phyloP scores from a whole-genome alignment of 495 filamentous ascomycete species.

The Aspergillus cavernicola region DNA sequence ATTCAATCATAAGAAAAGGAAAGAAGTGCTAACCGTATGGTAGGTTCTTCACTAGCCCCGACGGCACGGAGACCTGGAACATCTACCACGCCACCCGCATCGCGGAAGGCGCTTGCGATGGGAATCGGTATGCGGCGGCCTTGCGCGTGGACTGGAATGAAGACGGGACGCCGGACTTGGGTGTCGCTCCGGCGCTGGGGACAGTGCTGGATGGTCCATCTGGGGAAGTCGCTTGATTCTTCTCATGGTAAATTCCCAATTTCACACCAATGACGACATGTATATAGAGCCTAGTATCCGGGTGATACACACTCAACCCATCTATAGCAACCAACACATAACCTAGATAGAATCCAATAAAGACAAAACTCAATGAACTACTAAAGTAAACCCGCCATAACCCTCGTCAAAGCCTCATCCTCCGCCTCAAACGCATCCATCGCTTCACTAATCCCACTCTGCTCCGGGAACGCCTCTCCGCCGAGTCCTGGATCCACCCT shows the following conservation, averaged over 20 bases:
- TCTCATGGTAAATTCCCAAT: no score
- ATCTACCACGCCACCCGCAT: conserved; percentile 2
- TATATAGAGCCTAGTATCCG: no score
- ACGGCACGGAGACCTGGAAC: conserved; percentile 9
- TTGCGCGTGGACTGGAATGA: conserved; percentile 4
- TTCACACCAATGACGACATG: no score
- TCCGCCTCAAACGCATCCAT: conserved; percentile 36
- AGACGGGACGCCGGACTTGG: conserved; percentile 2
- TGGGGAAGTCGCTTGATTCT: neutral
- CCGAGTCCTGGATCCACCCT: conserved; percentile 1
- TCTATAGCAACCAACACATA: no score
- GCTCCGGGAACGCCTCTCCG: neutral
- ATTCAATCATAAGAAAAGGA: no score
- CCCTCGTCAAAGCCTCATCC: conserved; percentile 39
- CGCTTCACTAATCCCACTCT: conserved; percentile 10
- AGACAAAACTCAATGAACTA: no score
- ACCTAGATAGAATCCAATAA: no score
- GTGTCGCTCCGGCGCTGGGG: neutral
- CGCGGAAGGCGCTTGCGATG: conserved; percentile 6
- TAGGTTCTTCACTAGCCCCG: conserved; percentile 13
- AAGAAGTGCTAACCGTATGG: neutral
- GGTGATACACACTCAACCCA: no score
- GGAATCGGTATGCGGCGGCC: conserved; percentile 7
- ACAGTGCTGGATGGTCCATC: neutral
- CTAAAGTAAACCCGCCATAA: conserved; percentile 41